phyloP scores from a whole-genome alignment of 2,329 filamentous ascomycete genomes.

The Alternaria sp. region DNA sequence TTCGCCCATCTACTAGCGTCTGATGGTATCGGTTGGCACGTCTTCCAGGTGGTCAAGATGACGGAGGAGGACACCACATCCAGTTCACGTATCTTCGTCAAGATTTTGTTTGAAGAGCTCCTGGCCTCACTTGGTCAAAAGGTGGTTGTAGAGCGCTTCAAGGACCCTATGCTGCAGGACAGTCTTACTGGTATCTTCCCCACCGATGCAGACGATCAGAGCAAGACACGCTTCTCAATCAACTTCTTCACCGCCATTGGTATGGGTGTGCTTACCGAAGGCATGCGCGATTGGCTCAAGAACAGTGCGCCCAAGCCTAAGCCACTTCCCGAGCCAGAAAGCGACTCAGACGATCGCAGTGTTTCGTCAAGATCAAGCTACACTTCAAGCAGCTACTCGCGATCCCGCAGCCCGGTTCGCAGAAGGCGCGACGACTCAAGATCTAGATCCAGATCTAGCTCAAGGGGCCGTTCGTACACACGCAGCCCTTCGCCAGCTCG shows the following conservation, averaged over 20 bases:
- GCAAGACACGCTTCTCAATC: slow-evolving; percentile 95
- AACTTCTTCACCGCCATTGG: slow-evolving; percentile 99
- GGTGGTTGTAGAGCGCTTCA: slow-evolving; percentile 78
- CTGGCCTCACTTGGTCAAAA: slow-evolving; percentile 85
- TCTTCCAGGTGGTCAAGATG: slow-evolving; percentile 81
- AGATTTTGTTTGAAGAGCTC: slow-evolving; percentile 94
- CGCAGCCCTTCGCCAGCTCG: slow-evolving; percentile 39
- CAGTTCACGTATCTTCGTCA: slow-evolving; percentile 96
- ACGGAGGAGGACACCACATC: slow-evolving; percentile 98
- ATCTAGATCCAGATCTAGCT: slow-evolving; percentile 37
- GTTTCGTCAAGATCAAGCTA: slow-evolving; percentile 48
- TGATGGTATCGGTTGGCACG: slow-evolving; percentile 92
- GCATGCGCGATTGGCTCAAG: slow-evolving; percentile 89
- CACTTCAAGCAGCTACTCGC: slow-evolving; percentile 38
- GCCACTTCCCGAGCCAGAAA: slow-evolving; percentile 56
- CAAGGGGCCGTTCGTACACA: slow-evolving; percentile 41
- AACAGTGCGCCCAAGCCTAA: slow-evolving; percentile 84
- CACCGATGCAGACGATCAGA: slow-evolving; percentile 76
- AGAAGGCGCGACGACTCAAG: slow-evolving; percentile 33
- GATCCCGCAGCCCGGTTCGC: slow-evolving; percentile 33
- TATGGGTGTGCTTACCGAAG: slow-evolving; percentile 92
- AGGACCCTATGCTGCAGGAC: slow-evolving; percentile 75
- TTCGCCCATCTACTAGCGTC: slow-evolving; percentile 90
- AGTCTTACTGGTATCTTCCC: slow-evolving; percentile 89
- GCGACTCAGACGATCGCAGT: slow-evolving; percentile 44